Evolutionary conservation across 495 filamentous ascomycete genomes (phyloP), one percentile per base, ranked within the genome.

Genomic region (Daldinia grandis): DNA sequence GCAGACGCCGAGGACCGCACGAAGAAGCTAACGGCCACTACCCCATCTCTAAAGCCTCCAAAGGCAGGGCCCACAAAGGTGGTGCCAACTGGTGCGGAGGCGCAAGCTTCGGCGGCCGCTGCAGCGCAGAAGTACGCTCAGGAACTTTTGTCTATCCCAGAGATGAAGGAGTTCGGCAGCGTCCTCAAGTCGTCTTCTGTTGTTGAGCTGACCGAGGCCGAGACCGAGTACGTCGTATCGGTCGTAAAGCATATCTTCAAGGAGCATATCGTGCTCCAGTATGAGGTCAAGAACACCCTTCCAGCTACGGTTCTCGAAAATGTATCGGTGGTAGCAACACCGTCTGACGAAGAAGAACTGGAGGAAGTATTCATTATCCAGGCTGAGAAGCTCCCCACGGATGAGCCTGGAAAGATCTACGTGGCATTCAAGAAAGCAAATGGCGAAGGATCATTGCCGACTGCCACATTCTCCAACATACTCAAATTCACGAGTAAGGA

Each of bases 401-500:
- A 95, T 71, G 89, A 94, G 75, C 92, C 93, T 3, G 95, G 96
- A 51, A 94, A 93, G 67, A 89, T 98, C 24, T 99, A 97, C 76
- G 96, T 98, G 50, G 91, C 93, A 33, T 98, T 98, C 85, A 93
- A 91, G 82, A 93, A 95, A 76, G 79, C 88, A 17, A 87, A 83
- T 55, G 92, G 90, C 64, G 91, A 91, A 68, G 82, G 84, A 54
- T 83, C 88, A 5, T 90, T 95, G 73, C 87, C 93, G 2, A 86
- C 90, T 14, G 87, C 89, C 60, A 91, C 88, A 24, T 97, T 99
- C 79, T 94, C 92, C 56, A 99, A 98, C 80, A 85, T 92, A 54
- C 88, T 99, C 59, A 98, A 96, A 80, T 99, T 99, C 77, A 98
- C 94, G 24, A 95, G 90, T 83, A 97, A 97, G 78, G 95, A 99